These are phyloP conservation scores for Aspergillus terreus DNA, from an alignment of 2,329 filamentous ascomycete genomes.

Conservation along the genomic window DNA sequence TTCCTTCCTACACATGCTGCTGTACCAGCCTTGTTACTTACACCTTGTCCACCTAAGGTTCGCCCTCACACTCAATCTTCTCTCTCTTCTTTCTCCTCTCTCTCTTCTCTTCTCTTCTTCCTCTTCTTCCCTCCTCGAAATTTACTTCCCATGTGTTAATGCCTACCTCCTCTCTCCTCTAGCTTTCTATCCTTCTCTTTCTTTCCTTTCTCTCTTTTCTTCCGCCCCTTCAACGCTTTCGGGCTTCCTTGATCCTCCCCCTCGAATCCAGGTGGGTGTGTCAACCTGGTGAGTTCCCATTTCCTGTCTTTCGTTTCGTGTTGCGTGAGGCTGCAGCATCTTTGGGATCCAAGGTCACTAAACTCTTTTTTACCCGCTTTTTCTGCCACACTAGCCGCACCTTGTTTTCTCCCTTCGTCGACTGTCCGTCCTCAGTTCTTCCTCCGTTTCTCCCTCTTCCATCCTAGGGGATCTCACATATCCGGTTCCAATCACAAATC, in stretches of 20 bases:
- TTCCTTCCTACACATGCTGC: slow-evolving; percentile 17
- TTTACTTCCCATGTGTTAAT: not conserved
- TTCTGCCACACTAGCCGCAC: slow-evolving; percentile 28
- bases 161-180: slow-evolving; percentile 12
- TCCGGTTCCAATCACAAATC: slow-evolving; percentile 38
- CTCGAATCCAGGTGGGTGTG: not conserved
- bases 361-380: slow-evolving; percentile 24
- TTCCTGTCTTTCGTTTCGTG: not conserved
- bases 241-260: not conserved
- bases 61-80: slow-evolving; percentile 7
- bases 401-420: slow-evolving; percentile 25
- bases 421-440: slow-evolving; percentile 20
- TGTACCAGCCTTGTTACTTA: slow-evolving; percentile 17
- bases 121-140: slow-evolving; percentile 10
- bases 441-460: slow-evolving; percentile 25
- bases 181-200: slow-evolving; percentile 3
- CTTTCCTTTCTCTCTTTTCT: slow-evolving; percentile 23
- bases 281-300: not conserved
- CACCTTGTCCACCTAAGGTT: too few relatives aligned
- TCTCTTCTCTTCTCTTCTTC: slow-evolving; percentile 9
- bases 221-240: not conserved
- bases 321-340: slow-evolving; percentile 32
- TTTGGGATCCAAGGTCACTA: slow-evolving; percentile 19
- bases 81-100: slow-evolving; percentile 14
- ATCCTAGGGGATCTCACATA: slow-evolving; percentile 20